Evolutionary conservation across 2,329 filamentous ascomycete genomes (phyloP).

Genomic region (Venturia pyrina): DNA sequence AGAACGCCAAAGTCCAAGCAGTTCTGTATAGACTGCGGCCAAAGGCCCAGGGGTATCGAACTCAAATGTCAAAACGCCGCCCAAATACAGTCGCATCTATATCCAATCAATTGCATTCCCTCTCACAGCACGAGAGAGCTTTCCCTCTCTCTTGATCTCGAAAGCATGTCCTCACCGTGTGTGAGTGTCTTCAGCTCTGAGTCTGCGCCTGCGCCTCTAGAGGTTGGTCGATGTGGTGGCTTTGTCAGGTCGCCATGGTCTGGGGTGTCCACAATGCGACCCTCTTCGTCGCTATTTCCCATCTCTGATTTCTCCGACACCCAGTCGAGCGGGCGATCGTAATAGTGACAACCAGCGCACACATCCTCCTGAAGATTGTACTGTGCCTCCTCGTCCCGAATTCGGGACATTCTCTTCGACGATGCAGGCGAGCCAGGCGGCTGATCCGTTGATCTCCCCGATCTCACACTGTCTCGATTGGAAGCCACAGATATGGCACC

Average conservation of each 20-base stretch:
- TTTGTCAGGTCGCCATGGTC: background rate
- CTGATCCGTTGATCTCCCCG: background rate
- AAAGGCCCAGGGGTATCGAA: background rate
- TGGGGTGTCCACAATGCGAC: background rate
- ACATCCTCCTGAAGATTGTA: constrained; percentile 10
- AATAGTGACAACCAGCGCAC: background rate
- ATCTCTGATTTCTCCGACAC: background rate
- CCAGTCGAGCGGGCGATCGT: constrained; percentile 5
- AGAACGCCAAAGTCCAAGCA: background rate
- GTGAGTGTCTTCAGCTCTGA: background rate
- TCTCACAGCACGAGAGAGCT: background rate
- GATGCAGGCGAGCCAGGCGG: background rate
- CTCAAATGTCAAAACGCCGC: constrained; percentile 4
- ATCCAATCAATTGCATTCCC: background rate
- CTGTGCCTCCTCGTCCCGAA: constrained; percentile 12
- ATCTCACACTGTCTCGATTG: background rate
- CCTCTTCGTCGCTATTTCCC: background rate
- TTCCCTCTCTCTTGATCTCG: background rate
- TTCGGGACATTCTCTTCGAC: background rate
- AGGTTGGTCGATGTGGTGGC: background rate
- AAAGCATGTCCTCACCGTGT: background rate
- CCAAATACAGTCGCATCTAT: background rate
- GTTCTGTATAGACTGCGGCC: background rate
- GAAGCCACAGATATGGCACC: background rate
- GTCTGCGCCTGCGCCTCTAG: too few species aligned